These are phyloP conservation scores for Ustilago loliicola DNA, from an alignment of 1,284 basidiomycete species.

Conservation along the genomic window DNA sequence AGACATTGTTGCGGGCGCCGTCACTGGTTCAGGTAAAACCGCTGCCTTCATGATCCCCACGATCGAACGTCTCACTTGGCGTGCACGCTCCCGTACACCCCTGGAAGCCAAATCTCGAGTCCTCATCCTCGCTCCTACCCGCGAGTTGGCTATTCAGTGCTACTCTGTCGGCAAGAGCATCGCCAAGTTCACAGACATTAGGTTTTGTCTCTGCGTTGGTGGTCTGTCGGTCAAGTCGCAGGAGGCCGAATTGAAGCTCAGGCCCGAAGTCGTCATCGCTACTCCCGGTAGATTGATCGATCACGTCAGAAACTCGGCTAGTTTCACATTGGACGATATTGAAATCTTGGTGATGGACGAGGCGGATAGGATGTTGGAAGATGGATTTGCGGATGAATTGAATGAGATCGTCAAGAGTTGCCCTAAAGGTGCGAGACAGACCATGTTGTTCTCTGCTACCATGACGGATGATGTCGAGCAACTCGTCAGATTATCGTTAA, in stretches of 20 bases:
- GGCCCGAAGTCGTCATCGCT: conserved; percentile 97
- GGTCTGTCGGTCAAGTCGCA: conserved; percentile 93
- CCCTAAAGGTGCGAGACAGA: conserved; percentile 74
- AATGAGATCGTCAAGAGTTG: conserved; percentile 94
- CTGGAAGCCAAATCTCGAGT: conserved; percentile 94
- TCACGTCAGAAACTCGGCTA: conserved; percentile 92
- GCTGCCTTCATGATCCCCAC: conserved; percentile 99
- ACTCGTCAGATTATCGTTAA: conserved; percentile 91
- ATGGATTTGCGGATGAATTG: conserved; percentile 95
- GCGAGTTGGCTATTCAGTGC: conserved; percentile 97
- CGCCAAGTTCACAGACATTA: conserved; percentile 87
- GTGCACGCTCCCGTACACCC: conserved; percentile 88
- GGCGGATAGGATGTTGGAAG: conserved; percentile 97
- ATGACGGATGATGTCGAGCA: conserved; percentile 98
- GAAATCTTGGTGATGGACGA: conserved; percentile 99
- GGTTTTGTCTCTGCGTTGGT: conserved; percentile 96
- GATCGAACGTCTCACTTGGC: conserved; percentile 89
- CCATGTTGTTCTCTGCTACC: conserved; percentile 95
- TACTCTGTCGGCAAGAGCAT: conserved; percentile 94
- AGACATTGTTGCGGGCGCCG: conserved; percentile 97
- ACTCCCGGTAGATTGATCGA: conserved; percentile 98
- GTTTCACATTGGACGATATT: conserved; percentile 91
- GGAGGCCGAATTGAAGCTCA: conserved; percentile 92
- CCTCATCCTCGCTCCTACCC: conserved; percentile 93
- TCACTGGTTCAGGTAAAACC: conserved; percentile 95